phyloP scores from a whole-genome alignment of 352 stramenopile species.

The Globisporangium echinulatum region DNA sequence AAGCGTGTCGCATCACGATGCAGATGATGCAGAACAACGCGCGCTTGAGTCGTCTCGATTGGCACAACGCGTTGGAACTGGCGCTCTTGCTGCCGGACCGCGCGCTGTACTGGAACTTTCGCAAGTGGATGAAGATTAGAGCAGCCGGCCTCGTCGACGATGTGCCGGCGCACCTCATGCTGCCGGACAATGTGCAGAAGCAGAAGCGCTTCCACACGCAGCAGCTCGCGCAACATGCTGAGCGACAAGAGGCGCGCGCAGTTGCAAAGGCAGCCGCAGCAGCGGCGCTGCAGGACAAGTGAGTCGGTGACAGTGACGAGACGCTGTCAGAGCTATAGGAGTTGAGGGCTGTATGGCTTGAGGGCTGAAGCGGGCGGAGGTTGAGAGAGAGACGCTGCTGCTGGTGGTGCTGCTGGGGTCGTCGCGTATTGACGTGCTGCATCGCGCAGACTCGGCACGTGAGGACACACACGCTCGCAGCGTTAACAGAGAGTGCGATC shows the following conservation, averaged over 20 bases:
- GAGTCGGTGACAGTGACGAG: background rate
- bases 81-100: conserved; percentile 58
- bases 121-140: conserved; percentile 80
- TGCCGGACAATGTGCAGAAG: conserved; percentile 21
- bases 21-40: conserved; percentile 84
- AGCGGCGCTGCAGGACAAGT: background rate
- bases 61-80: conserved; percentile 60
- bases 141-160: conserved; percentile 45
- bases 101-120: conserved; percentile 82
- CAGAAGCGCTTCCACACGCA: conserved; percentile 20
- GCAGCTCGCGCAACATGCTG: background rate
- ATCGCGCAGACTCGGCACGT: no score
- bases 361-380: no score
- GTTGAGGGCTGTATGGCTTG: no score
- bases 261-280: background rate
- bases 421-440: no score
- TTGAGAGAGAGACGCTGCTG: no score
- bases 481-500: no score
- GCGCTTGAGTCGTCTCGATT: conserved; percentile 68
- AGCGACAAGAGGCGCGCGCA: background rate
- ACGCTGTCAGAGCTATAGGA: no score
- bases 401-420: no score
- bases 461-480: no score
- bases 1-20: conserved; percentile 70
- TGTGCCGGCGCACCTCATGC: conserved; percentile 56